Conservation (phyloP, 352 stramenopile species). For the Globisporangium paroecandrum region DNA sequence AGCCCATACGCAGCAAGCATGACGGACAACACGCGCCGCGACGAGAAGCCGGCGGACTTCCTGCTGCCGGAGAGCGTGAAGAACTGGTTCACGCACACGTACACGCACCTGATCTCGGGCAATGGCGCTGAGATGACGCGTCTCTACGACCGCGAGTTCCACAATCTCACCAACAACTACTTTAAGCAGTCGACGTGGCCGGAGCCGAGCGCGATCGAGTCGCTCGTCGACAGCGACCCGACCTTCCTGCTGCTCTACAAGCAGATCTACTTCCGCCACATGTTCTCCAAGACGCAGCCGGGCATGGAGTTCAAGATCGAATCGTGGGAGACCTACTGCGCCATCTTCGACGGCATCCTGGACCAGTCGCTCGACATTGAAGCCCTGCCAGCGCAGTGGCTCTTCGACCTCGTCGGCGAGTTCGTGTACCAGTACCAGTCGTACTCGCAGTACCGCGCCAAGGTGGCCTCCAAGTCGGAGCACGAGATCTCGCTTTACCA, state of each 20-base stretch:
- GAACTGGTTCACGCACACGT: constrained; percentile 87
- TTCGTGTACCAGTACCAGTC: constrained; percentile 99
- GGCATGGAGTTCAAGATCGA: constrained; percentile 89
- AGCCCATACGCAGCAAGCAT: constrained; percentile 14
- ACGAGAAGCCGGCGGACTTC: constrained; percentile 87
- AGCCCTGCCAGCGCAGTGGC: constrained; percentile 93
- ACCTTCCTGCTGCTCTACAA: constrained; percentile 96
- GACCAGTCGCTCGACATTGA: constrained; percentile 78
- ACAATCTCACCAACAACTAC: constrained; percentile 90
- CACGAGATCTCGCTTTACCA: constrained; percentile 52
- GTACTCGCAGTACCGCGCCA: constrained; percentile 95
- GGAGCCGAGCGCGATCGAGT: constrained; percentile 78
- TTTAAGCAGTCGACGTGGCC: constrained; percentile 95
- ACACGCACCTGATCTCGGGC: constrained; percentile 80
- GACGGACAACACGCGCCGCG: constrained; percentile 50
- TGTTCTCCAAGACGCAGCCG: constrained; percentile 90
- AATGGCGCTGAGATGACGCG: constrained; percentile 81
- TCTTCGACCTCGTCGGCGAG: constrained; percentile 98
- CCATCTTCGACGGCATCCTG: constrained; percentile 94
- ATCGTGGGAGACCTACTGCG: constrained; percentile 92
- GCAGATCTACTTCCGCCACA: constrained; percentile 96
- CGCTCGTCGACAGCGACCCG: constrained; percentile 81
- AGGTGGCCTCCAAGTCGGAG: constrained; percentile 66
- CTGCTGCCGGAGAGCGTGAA: constrained; percentile 85
- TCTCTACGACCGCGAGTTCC: constrained; percentile 88